A percentile compares a stretch with the other conserved stretches of the same genome.
phyloP scores from a whole-genome alignment of 306 rosid genomes.

The Mimosa bimucronata region DNA sequence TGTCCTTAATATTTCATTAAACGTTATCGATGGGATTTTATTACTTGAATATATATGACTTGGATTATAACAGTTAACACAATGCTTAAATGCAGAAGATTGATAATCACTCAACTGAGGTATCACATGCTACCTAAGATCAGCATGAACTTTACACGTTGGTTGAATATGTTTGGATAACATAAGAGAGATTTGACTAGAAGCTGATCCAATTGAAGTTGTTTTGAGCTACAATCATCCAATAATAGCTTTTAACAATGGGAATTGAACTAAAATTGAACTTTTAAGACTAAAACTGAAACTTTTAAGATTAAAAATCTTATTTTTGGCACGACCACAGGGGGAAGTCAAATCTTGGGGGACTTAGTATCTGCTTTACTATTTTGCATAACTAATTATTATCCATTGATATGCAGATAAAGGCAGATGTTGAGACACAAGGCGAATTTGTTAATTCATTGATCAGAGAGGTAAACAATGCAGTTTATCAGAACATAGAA shows the following conservation, averaged over 20 bases:
- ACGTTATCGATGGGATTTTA: neutral
- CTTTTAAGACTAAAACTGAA: neutral
- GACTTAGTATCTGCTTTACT: slow-evolving; percentile 11
- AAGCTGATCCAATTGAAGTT: neutral
- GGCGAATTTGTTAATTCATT: slow-evolving; percentile 96
- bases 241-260: neutral
- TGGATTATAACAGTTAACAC: neutral
- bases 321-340: neutral
- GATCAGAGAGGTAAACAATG: slow-evolving; percentile 88
- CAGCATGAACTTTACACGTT: neutral
- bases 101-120: neutral
- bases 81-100: neutral
- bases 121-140: neutral
- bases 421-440: slow-evolving; percentile 95
- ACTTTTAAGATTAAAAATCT: neutral
- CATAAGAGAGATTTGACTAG: neutral
- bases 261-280: neutral
- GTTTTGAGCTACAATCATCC: neutral
- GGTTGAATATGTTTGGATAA: neutral
- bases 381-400: slow-evolving; percentile 5
- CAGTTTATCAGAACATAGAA: slow-evolving; percentile 81
- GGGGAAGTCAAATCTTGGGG: neutral
- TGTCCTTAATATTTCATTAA: neutral
- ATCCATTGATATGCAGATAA: slow-evolving; percentile 63
- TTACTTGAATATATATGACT: neutral